These are phyloP conservation scores for Fomitopsis betulina DNA, from an alignment of 1,284 basidiomycete species.

Conservation along the genomic window DNA sequence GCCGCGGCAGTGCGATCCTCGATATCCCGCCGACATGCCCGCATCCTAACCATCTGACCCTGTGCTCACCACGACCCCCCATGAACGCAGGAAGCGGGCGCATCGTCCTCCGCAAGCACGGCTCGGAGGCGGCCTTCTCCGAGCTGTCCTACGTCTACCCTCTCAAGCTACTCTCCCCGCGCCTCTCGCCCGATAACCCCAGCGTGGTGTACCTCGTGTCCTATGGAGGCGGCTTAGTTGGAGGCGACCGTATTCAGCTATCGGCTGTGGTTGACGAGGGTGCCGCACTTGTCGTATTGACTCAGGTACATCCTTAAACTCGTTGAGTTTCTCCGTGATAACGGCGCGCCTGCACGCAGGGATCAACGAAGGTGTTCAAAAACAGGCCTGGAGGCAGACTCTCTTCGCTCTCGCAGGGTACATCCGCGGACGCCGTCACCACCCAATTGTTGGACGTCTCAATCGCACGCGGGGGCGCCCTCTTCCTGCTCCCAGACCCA, in stretches of 20 bases:
- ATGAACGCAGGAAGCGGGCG: conserved; percentile 46
- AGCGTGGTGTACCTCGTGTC: conserved; percentile 79
- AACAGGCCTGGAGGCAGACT: conserved; percentile 45
- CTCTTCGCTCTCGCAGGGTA: conserved; percentile 18
- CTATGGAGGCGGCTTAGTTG: conserved; percentile 93
- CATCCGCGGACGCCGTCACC: conserved; percentile 21
- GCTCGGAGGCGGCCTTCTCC: conserved; percentile 59
- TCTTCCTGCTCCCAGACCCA: conserved; percentile 86
- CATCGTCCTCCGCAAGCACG: conserved; percentile 48
- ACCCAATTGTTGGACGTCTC: conserved; percentile 54
- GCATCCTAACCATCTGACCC: background rate
- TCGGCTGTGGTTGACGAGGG: conserved; percentile 54
- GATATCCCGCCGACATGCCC: background rate
- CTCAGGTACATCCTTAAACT: conserved; percentile 56
- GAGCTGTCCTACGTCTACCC: conserved; percentile 84
- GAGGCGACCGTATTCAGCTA: conserved; percentile 77
- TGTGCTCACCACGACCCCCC: background rate
- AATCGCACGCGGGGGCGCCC: conserved; percentile 46
- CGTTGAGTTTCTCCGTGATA: background rate
- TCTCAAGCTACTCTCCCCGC: conserved; percentile 84
- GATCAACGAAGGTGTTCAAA: conserved; percentile 94
- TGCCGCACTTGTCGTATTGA: conserved; percentile 65
- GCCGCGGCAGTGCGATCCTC: background rate
- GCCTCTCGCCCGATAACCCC: conserved; percentile 42
- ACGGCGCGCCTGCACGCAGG: conserved; percentile 40